phyloP scores from a whole-genome alignment of 805 yeast species.

The Ascoidea rubescens region DNA sequence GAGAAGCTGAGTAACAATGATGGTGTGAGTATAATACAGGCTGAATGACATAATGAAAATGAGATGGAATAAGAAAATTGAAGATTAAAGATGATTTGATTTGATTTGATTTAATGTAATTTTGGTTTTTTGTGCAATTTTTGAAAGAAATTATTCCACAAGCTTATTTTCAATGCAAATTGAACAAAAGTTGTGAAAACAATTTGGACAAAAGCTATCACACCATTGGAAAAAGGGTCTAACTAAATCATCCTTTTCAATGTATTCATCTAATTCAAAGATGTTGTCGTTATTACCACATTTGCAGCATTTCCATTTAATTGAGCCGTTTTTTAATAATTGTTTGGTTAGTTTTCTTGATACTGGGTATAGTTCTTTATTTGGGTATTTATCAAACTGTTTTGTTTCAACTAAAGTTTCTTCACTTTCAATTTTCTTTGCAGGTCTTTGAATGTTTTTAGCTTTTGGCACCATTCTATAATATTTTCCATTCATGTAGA shows the following conservation, averaged over 20 bases:
- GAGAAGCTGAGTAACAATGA: too few species aligned
- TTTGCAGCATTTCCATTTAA: neutral
- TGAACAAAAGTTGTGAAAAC: neutral
- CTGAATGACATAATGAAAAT: too few species aligned
- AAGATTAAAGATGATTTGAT: too few species aligned
- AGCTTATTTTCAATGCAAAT: neutral
- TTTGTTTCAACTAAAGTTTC: neutral
- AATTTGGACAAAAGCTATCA: neutral
- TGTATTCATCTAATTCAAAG: neutral
- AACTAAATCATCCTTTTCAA: neutral
- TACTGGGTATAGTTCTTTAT: neutral
- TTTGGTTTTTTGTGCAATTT: too few species aligned
- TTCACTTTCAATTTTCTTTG: neutral
- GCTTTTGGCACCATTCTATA: neutral
- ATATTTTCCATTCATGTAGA: neutral
- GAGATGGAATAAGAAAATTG: too few species aligned
- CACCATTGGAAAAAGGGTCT: neutral
- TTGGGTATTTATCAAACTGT: neutral
- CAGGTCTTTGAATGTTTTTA: neutral
- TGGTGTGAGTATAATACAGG: too few species aligned
- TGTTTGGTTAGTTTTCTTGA: neutral
- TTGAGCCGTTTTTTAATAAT: neutral
- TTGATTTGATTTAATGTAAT: too few species aligned
- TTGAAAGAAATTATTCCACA: neutral
- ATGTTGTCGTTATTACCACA: neutral